phyloP scores from a whole-genome alignment of 1,284 basidiomycete species.

The Apiotrichum gamsii region DNA sequence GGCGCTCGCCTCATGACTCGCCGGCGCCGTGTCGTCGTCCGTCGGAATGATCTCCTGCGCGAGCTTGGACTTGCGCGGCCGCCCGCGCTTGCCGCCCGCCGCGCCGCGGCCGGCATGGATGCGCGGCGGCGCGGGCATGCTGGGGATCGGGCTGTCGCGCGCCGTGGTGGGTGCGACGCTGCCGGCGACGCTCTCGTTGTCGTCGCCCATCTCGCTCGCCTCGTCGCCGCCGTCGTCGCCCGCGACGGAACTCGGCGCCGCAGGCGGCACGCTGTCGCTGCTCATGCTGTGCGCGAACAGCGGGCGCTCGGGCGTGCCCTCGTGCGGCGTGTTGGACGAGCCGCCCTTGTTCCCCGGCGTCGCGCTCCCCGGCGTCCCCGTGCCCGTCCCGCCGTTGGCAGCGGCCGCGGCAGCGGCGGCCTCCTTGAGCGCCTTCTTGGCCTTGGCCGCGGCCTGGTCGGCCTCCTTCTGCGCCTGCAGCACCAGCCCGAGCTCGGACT shows the following conservation, averaged over 20 bases:
- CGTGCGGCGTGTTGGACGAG: too few species aligned
- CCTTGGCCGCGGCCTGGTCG: constrained; percentile 20
- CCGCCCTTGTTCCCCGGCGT: too few species aligned
- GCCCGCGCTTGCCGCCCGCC: constrained; percentile 6
- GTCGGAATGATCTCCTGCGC: constrained; percentile 38
- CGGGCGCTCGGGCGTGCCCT: constrained; percentile 15
- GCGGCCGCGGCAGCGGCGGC: neutral
- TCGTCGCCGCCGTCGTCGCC: constrained; percentile 2
- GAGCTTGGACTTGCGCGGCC: constrained; percentile 38
- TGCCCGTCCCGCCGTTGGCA: too few species aligned
- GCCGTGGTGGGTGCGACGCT: constrained; percentile 3
- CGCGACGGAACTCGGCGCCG: neutral
- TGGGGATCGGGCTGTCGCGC: constrained; percentile 9
- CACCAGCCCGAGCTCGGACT: constrained; percentile 30
- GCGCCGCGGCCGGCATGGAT: neutral
- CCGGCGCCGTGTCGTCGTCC: constrained; percentile 3
- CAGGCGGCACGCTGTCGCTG: constrained; percentile 14
- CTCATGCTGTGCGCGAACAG: constrained; percentile 8
- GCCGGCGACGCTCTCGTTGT: constrained; percentile 19
- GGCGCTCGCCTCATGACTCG: too few species aligned
- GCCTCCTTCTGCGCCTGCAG: constrained; percentile 36
- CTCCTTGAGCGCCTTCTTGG: constrained; percentile 16
- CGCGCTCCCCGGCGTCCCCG: too few species aligned
- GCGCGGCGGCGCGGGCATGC: too few species aligned
- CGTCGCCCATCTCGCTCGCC: constrained; percentile 26